Conservation (phyloP, 2,329 filamentous ascomycete genomes). For the Domatiomyces globalis region DNA sequence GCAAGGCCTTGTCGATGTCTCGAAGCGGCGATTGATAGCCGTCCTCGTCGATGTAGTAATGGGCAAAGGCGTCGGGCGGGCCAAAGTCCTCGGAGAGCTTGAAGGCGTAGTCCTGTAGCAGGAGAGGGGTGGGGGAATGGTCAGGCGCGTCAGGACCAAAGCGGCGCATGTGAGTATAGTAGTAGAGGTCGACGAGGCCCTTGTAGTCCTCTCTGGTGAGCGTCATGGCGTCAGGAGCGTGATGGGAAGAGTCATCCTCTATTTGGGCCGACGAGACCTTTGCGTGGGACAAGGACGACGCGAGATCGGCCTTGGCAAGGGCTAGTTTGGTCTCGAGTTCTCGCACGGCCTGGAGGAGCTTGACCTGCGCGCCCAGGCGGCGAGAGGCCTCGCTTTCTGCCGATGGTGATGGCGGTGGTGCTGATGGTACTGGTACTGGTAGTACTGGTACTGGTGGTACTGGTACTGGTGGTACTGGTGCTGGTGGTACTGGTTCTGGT, state of each 20-base stretch:
- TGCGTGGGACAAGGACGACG: slow-evolving; percentile 2
- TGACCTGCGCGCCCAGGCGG: slow-evolving; percentile 10
- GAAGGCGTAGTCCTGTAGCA: slow-evolving; percentile 17
- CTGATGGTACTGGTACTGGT: not conserved
- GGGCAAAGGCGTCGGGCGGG: slow-evolving; percentile 9
- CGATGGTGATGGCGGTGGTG: not conserved
- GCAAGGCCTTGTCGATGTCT: slow-evolving; percentile 25
- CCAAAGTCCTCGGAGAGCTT: slow-evolving; percentile 17
- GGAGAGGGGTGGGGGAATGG: slow-evolving; percentile 14
- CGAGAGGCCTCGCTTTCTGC: slow-evolving; percentile 8
- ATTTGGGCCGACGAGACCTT: not conserved
- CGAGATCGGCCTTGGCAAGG: slow-evolving; percentile 12
- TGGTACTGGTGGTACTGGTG: no score
- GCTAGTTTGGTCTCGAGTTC: slow-evolving; percentile 17
- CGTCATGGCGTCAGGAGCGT: slow-evolving; percentile 8
- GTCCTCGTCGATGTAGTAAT: slow-evolving; percentile 12
- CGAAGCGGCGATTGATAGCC: slow-evolving; percentile 18
- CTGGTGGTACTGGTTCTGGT: no score
- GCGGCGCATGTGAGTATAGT: slow-evolving; percentile 22
- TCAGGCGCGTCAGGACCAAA: slow-evolving; percentile 17
- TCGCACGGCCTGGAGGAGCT: slow-evolving; percentile 14
- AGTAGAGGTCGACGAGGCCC: slow-evolving; percentile 35
- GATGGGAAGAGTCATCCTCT: not conserved
- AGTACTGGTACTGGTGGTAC: no score
- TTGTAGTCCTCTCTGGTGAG: slow-evolving; percentile 32